Base-by-base conservation (phyloP, 148 eudicot genomes). In the Nepenthes mirabilis region DNA sequence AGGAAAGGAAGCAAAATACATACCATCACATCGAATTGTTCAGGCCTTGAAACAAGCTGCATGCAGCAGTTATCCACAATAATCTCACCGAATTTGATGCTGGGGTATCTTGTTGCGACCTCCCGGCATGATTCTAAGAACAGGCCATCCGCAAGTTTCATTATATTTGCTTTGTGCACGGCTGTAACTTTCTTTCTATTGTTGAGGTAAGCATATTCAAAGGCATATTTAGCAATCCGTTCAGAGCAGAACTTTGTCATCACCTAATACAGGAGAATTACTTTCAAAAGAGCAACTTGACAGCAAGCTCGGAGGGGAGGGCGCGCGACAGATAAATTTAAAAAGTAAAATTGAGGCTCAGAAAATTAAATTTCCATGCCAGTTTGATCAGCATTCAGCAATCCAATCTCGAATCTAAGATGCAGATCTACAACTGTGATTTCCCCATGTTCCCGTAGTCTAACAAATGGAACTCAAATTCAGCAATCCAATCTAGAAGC, bases 21-120 rank as follows among this genome's bases (percentile, higher is more conserved):
- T 64, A 88, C 96, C 96, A 85, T 89, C 13, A 86, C 94, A 70
- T 89, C 96, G 65, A 88, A 88, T 63, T 88, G 96, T 80, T 88
- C 96, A 34, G 96, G 96, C 72, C 71, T 88, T 32, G 87, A 70
- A 66, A 88, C 96, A 56, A 88, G 96, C 67, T 88, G 96, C 96
- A 89, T 89, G 77, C 93, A 89, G 74, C 96, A 89, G 62, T 89
- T 89, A 72, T 89, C 97, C 52, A 89, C 94, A 14, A 89, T 86
- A 57, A 89, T 75, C 76, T 89, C 97, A 58, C 76, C 82, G 71
- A 86, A 89, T 65, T 77, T 72, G 59, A 89, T 89, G 59, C 80
- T 60, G 34, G 97, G 97, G 64, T 89, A 89, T 54, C 74, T 70
- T 69, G 73, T 64, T 10, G 97, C 93, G 37, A 89, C 58, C 76